A percentile compares a stretch with the other conserved stretches of the same genome.
Evolutionary conservation across 192 early-diverging fungal genomes (phyloP).

Genomic region (Coemansia sp.): DNA sequence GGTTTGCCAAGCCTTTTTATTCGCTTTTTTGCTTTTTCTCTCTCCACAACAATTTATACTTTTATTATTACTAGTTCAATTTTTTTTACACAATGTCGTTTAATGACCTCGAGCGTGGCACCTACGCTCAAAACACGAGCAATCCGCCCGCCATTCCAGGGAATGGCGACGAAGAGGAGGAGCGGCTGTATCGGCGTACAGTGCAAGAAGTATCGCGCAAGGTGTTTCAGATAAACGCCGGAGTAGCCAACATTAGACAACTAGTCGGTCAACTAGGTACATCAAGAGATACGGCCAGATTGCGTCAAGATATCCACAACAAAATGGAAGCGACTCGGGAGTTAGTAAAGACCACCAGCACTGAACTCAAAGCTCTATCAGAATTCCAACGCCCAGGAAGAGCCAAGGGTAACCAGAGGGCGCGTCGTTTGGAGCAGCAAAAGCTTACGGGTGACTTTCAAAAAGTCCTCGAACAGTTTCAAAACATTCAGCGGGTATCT

Average conservation of each 20-base stretch:
- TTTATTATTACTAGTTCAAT: slow-evolving; percentile 1
- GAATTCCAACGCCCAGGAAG: slow-evolving; percentile 51
- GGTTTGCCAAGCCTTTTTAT: neutral
- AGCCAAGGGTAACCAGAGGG: slow-evolving; percentile 23
- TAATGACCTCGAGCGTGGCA: slow-evolving; percentile 64
- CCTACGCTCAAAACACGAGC: slow-evolving; percentile 22
- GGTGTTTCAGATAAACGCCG: slow-evolving; percentile 85
- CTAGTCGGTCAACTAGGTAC: slow-evolving; percentile 78
- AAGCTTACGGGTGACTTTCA: slow-evolving; percentile 96
- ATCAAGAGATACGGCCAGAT: slow-evolving; percentile 71
- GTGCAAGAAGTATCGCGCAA: slow-evolving; percentile 78
- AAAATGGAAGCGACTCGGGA: slow-evolving; percentile 82
- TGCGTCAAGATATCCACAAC: slow-evolving; percentile 60
- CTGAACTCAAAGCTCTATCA: slow-evolving; percentile 76
- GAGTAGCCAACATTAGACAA: slow-evolving; percentile 81
- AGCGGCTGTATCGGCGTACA: slow-evolving; percentile 55
- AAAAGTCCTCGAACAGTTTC: slow-evolving; percentile 87
- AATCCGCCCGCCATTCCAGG: slow-evolving; percentile 2
- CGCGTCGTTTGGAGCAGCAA: slow-evolving; percentile 86
- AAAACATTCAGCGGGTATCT: slow-evolving; percentile 78
- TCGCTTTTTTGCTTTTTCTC: slow-evolving; percentile 6
- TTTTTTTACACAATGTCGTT: slow-evolving; percentile 60
- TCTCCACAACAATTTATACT: neutral
- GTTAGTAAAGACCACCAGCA: slow-evolving; percentile 76
- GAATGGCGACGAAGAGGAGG: slow-evolving; percentile 46